Conservation (phyloP, 2,329 filamentous ascomycete species). For the Apiospora aurea region DNA sequence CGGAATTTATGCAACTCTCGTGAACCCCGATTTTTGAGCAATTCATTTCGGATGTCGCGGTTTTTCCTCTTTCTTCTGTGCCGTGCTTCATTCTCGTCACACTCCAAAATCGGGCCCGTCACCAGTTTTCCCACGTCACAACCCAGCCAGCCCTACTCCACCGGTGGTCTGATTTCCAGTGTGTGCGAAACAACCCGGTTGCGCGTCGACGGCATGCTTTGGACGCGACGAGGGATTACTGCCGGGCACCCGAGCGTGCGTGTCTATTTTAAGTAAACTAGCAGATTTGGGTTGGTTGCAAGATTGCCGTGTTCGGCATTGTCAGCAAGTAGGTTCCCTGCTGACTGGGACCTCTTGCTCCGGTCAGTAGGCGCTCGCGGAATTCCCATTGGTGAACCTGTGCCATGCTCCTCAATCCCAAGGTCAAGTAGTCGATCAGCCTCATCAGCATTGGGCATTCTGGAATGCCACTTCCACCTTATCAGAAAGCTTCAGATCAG, state of each 20-base stretch:
- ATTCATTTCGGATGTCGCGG: neutral
- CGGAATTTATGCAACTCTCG: neutral
- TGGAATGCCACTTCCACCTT: too few relatives aligned
- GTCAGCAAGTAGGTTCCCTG: neutral
- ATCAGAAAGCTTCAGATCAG: neutral
- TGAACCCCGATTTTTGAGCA: neutral
- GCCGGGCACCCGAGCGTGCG: neutral
- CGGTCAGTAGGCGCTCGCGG: neutral
- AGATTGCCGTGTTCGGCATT: neutral
- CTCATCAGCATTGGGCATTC: too few relatives aligned
- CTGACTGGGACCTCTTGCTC: neutral
- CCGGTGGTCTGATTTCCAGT: neutral
- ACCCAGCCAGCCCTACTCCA: neutral
- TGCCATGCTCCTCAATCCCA: neutral
- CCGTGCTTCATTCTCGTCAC: neutral
- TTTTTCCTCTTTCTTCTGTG: neutral
- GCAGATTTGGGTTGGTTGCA: neutral
- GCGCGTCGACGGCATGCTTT: neutral
- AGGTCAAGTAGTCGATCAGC: neutral
- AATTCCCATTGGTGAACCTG: neutral
- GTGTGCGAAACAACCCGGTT: neutral
- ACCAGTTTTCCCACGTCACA: slow-evolving; percentile 4
- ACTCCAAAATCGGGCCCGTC: slow-evolving; percentile 1
- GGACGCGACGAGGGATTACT: neutral
- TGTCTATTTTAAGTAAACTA: neutral